Conservation (phyloP, 805 yeast species). For the Wickerhamomyces strasburgensis region DNA sequence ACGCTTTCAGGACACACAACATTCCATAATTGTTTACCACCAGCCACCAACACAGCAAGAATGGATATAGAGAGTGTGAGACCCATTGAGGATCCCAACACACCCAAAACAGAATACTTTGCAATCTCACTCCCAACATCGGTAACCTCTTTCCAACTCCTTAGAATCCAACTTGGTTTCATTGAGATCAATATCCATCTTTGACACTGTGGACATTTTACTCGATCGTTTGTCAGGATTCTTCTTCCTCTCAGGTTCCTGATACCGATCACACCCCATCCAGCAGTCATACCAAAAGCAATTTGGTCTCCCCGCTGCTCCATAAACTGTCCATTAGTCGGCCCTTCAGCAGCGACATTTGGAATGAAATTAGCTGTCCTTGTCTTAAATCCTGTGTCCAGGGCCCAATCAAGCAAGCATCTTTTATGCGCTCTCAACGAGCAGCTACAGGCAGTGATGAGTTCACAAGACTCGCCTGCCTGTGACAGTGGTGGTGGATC, state of each 20-base stretch:
- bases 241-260: conserved; percentile 3
- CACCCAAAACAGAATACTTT: conserved; percentile 6
- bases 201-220: conserved; percentile 36
- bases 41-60: conserved; percentile 17
- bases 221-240: conserved; percentile 7
- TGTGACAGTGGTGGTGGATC: conserved; percentile 17
- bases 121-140: conserved; percentile 9
- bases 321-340: neutral
- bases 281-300: neutral
- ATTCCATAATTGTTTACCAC: conserved; percentile 28
- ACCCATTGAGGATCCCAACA: conserved; percentile 15
- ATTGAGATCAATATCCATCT: conserved; percentile 26
- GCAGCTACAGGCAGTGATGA: conserved; percentile 35
- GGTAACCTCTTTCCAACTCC: conserved; percentile 14
- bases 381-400: conserved; percentile 20
- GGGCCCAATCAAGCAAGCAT: conserved; percentile 34
- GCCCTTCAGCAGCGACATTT: conserved; percentile 5
- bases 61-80: conserved; percentile 23
- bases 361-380: too few species aligned
- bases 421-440: conserved; percentile 33
- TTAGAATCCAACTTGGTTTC: conserved; percentile 11
- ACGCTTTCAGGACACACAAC: conserved; percentile 30
- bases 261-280: conserved; percentile 1
- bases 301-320: neutral
- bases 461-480: conserved; percentile 28